Conservation (phyloP, 352 stramenopile genomes). For the Phytophthora ohioensis region DNA sequence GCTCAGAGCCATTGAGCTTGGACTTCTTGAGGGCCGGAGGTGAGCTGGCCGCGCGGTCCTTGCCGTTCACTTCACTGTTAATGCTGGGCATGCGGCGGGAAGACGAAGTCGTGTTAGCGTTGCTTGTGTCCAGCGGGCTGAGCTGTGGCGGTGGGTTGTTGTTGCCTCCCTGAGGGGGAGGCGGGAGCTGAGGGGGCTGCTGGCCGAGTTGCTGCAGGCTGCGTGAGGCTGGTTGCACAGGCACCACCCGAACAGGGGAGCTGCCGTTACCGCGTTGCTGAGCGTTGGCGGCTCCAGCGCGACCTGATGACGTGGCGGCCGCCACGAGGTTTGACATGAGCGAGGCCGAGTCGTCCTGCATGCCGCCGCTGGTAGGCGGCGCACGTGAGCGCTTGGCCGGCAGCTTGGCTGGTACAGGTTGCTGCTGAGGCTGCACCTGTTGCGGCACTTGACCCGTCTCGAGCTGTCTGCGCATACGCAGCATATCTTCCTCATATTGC, state of each 20-base stretch:
- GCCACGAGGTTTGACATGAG: conserved; percentile 76
- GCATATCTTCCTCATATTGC: conserved; percentile 88
- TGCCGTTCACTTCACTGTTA: conserved; percentile 73
- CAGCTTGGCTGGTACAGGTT: conserved; percentile 47
- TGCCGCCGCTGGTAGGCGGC: conserved; percentile 47
- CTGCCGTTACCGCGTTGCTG: conserved; percentile 32
- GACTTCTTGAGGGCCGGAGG: conserved; percentile 83
- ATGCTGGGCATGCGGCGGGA: conserved; percentile 74
- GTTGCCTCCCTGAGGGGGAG: conserved; percentile 38
- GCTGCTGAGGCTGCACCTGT: conserved; percentile 57
- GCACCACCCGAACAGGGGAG: conserved; percentile 72
- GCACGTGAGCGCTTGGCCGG: conserved; percentile 62
- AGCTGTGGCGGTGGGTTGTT: conserved; percentile 57
- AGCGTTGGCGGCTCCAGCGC: conserved; percentile 44
- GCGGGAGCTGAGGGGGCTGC: conserved; percentile 54
- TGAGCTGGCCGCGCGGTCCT: conserved; percentile 54
- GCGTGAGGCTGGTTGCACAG: conserved; percentile 74
- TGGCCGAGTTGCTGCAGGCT: conserved; percentile 75
- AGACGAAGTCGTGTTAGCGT: conserved; percentile 65
- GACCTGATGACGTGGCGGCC: conserved; percentile 59
- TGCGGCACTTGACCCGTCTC: conserved; percentile 59
- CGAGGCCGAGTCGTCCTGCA: conserved; percentile 59
- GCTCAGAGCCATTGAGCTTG: conserved; percentile 66
- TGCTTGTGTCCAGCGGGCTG: conserved; percentile 61
- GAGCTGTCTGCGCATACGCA: conserved; percentile 84